Base-by-base conservation (phyloP, 1,284 basidiomycete genomes). In the Ustilago loliicola region DNA sequence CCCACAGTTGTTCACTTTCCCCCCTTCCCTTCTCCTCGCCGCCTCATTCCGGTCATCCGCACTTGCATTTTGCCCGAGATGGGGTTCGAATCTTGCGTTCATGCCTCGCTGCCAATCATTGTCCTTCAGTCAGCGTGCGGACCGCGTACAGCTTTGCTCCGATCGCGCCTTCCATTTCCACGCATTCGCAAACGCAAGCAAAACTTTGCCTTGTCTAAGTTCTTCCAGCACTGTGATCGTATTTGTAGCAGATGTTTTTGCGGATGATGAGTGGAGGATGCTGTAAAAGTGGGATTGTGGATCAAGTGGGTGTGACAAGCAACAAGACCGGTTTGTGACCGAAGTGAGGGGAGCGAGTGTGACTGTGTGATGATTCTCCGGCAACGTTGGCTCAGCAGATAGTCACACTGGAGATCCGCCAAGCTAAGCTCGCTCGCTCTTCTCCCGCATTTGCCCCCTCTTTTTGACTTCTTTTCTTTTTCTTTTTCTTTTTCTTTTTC, bases 371-470 rank as follows among this genome's bases (percentile, higher is more conserved):
- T 48, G 25, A 25, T 45, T 47, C 17, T 48, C n/a, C 25, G 53
- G 32, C 36, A 55, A 38, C n/a, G 10, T 36, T 25, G 32, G 53
- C 36, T 38, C 32, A 55, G 34, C 53, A 50, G 13, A 48, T 23
- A 23, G 6, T 10, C 25, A 27, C 48, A 27, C 48, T 50, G 25
- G 25, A 38, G 19, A 40, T 23, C 13, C 19, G 51, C 57, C 30
- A 32, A 27, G 64, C 40, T 25, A 27, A 61, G 48, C 55, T 51
- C n/a, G 58, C 45, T 23, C 52, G 25, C 59, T 42, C 54, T 47
- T 30, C 47, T 30, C 38, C 40, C 48, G 25, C 40, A 32, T 38
- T 42, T 48, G 13, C 42, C n/a, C 19, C 45, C n/a, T n/a, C n/a
- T n/a, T n/a, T n/a, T n/a, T n/a, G n/a, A n/a, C n/a, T n/a, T 42